phyloP scores from a whole-genome alignment of 345 rosid genomes.

The Syzygium jambos region DNA sequence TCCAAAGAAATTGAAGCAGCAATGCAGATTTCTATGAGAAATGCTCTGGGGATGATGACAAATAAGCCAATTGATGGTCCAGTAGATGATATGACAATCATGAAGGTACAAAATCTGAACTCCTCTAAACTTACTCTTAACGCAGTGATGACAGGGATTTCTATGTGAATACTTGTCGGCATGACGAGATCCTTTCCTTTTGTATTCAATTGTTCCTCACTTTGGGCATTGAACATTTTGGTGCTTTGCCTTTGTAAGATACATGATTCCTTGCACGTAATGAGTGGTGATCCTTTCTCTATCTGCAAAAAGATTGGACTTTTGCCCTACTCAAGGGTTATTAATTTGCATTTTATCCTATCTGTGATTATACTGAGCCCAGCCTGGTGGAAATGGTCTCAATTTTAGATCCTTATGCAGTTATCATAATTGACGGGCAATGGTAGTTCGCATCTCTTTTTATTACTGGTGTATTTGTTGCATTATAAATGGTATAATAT shows the following conservation, averaged over 20 bases:
- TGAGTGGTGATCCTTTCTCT: not conserved
- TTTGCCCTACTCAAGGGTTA: not conserved
- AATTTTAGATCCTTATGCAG: not conserved
- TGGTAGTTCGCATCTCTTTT: not conserved
- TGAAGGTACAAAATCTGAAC: conserved; percentile 49
- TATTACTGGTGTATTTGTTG: not conserved
- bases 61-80: conserved; percentile 66
- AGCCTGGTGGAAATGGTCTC: not conserved
- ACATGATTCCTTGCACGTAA: not conserved
- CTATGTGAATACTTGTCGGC: not conserved
- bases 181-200: not conserved
- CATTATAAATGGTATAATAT: not conserved
- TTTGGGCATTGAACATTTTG: not conserved
- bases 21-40: conserved; percentile 95
- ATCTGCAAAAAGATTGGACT: not conserved
- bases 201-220: not conserved
- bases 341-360: not conserved
- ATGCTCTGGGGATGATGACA: conserved; percentile 59
- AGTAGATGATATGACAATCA: conserved; percentile 86
- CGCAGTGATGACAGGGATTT: not conserved
- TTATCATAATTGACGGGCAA: not conserved
- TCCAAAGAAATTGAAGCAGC: conserved; percentile 98
- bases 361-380: not conserved
- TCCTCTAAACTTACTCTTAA: not conserved
- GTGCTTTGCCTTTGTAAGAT: not conserved